Percentiles rank a stretch among this genome's conserved stretches.
Conservation (phyloP, 225 moss, liverwort and hornwort genomes). For the Rhytidiadelphus loreus region DNA sequence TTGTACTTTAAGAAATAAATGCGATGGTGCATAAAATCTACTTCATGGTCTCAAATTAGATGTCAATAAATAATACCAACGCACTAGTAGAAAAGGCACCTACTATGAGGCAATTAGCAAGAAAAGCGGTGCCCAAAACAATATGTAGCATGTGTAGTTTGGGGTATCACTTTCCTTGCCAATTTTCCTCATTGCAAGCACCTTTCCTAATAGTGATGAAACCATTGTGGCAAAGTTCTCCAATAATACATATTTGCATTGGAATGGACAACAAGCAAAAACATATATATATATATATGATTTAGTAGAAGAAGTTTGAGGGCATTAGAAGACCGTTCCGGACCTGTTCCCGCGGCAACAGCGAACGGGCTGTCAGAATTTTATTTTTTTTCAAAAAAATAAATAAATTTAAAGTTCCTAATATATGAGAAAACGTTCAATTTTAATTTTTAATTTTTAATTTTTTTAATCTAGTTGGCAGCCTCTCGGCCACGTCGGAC, state of each 20-base stretch:
- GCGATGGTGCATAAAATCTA: background rate
- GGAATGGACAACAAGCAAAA: background rate
- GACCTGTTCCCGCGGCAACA: too few relatives aligned
- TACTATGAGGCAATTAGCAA: accelerated
- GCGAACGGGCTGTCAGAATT: too few relatives aligned
- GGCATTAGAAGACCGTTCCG: too few relatives aligned
- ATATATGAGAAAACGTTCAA: too few relatives aligned
- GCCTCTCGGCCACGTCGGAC: too few relatives aligned
- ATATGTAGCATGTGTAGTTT: accelerated
- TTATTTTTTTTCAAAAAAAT: too few relatives aligned
- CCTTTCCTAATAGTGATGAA: background rate
- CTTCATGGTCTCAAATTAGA: background rate
- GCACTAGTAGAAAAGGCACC: accelerated
- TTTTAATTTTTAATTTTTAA: too few relatives aligned
- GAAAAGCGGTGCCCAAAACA: background rate
- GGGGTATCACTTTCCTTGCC: background rate
- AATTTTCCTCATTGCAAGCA: background rate
- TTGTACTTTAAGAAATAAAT: background rate
- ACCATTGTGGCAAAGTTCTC: background rate
- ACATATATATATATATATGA: too few relatives aligned
- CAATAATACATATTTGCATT: background rate
- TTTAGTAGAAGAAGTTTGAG: too few relatives aligned
- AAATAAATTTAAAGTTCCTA: too few relatives aligned
- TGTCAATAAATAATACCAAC: background rate
- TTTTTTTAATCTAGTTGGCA: too few relatives aligned